Evolutionary conservation across 345 rosid species (phyloP).

Genomic region (Conringia planisiliqua): DNA sequence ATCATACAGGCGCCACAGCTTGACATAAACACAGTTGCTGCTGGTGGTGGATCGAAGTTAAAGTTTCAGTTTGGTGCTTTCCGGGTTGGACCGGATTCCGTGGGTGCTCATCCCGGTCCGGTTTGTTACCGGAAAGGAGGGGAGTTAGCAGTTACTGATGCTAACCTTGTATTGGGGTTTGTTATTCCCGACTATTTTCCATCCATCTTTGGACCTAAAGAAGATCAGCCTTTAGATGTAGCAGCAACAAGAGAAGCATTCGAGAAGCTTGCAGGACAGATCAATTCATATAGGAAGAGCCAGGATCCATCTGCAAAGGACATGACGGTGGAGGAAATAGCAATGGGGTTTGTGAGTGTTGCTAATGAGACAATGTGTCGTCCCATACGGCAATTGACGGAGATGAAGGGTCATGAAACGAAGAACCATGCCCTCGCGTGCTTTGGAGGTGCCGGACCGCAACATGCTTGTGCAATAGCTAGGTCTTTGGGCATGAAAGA

Average conservation of each 20-base stretch:
- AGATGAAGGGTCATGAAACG: constrained; percentile 99
- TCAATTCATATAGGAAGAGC: constrained; percentile 73
- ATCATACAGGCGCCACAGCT: constrained; percentile 98
- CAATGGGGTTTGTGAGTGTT: constrained; percentile 87
- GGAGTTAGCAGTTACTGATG: constrained; percentile 89
- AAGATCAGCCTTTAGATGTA: constrained; percentile 79
- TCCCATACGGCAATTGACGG: constrained; percentile 89
- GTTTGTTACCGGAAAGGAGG: constrained; percentile 96
- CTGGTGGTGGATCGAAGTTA: constrained; percentile 95
- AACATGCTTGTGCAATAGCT: constrained; percentile 96
- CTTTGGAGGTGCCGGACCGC: constrained; percentile 99
- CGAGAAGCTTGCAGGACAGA: constrained; percentile 64
- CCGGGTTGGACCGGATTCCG: constrained; percentile 92
- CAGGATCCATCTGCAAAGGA: constrained; percentile 70
- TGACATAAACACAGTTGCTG: constrained; percentile 96
- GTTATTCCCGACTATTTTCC: constrained; percentile 95
- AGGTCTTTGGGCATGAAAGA: constrained; percentile 90
- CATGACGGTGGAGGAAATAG: constrained; percentile 86
- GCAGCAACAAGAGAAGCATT: constrained; percentile 72
- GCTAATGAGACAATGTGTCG: constrained; percentile 99
- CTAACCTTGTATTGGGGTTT: constrained; percentile 80
- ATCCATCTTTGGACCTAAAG: constrained; percentile 83
- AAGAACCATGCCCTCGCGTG: constrained; percentile 90
- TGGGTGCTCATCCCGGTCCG: constrained; percentile 98
- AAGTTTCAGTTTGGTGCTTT: constrained; percentile 94